These are phyloP conservation scores for Fusarium secorum DNA, from an alignment of 2,329 filamentous ascomycete species.

Conservation along the genomic window DNA sequence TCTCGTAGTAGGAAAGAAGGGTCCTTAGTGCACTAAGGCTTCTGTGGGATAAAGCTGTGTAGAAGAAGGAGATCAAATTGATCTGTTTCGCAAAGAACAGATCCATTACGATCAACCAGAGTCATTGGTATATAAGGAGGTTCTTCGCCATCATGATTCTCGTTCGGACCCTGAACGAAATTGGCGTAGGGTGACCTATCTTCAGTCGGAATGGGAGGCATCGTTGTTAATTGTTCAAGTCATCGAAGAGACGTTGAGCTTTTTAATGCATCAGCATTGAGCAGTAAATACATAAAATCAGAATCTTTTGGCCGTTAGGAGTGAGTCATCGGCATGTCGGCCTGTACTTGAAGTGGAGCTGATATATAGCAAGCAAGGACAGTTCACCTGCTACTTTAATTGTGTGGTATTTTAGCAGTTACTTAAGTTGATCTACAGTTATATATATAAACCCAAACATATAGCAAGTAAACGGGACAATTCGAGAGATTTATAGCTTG, in stretches of 20 bases:
- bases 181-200: not conserved
- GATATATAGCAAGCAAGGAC: not conserved
- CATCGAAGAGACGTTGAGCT: fast-evolving
- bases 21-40: not conserved
- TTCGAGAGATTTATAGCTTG: fast-evolving
- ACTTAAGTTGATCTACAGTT: too few species aligned
- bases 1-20: not conserved
- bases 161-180: not conserved
- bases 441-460: not conserved
- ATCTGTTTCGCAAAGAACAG: not conserved
- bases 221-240: not conserved
- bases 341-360: not conserved
- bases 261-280: fast-evolving
- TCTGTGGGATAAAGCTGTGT: not conserved
- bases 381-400: not conserved
- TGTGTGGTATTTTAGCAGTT: not conserved
- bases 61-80: not conserved
- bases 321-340: not conserved
- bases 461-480: fast-evolving
- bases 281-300: not conserved
- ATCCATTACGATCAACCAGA: not conserved
- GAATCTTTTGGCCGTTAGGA: fast-evolving
- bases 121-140: not conserved
- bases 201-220: not conserved
- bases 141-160: not conserved